phyloP scores from a whole-genome alignment of 495 filamentous ascomycete genomes.

The Aspergillus coremiiformis region DNA sequence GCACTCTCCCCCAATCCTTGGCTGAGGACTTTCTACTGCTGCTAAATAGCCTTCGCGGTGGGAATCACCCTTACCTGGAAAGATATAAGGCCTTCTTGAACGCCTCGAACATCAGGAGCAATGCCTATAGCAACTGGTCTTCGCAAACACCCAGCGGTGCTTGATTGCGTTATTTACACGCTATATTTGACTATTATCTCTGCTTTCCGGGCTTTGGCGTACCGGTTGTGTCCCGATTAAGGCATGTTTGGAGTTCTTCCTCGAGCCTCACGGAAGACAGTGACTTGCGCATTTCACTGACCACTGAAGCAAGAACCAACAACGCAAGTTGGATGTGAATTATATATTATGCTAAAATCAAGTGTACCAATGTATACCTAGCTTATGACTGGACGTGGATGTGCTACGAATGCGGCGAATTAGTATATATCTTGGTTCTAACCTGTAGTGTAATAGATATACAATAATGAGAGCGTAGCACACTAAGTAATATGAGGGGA shows the following conservation, averaged over 20 bases:
- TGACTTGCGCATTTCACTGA: neutral
- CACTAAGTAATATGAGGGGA: neutral
- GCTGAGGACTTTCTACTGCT: slow-evolving; percentile 30
- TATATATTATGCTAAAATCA: neutral
- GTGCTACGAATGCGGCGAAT: neutral
- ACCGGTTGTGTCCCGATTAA: neutral
- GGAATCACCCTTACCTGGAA: slow-evolving; percentile 34
- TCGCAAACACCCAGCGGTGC: slow-evolving; percentile 2
- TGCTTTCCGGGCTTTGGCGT: neutral
- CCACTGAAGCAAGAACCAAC: neutral
- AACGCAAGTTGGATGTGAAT: neutral
- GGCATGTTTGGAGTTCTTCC: neutral
- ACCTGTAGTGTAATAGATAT: neutral
- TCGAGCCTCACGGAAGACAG: neutral
- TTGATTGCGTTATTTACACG: neutral
- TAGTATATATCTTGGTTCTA: neutral
- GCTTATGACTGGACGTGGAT: neutral
- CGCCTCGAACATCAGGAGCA: slow-evolving; percentile 18
- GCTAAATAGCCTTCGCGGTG: slow-evolving; percentile 32
- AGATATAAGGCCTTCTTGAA: slow-evolving; percentile 29
- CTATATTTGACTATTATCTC: neutral
- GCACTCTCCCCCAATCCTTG: slow-evolving; percentile 17
- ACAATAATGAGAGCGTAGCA: neutral
- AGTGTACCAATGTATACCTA: neutral
- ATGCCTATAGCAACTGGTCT: slow-evolving; percentile 14